A percentile compares a stretch with the other conserved stretches of the same genome.
phyloP scores from a whole-genome alignment of 23 red algal species.

The Gracilaria gracilis region DNA sequence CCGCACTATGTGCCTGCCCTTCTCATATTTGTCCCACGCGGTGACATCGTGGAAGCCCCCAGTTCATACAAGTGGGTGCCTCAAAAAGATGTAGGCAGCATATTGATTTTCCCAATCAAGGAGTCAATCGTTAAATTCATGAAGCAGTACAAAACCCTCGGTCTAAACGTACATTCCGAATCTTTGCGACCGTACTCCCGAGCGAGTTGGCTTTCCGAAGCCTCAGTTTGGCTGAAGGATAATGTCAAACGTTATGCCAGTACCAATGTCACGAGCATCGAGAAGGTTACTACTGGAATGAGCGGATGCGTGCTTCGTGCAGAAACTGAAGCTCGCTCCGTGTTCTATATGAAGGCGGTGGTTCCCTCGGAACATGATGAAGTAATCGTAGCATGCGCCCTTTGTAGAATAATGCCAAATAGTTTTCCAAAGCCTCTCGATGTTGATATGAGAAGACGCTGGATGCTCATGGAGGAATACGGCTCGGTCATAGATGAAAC shows the following conservation, averaged over 20 bases:
- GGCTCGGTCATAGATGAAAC: not conserved
- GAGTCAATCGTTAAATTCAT: not conserved
- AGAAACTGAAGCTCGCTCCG: slow-evolving; percentile 2
- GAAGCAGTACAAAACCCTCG: not conserved
- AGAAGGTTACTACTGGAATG: slow-evolving; percentile 17
- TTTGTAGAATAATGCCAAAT: slow-evolving; percentile 20
- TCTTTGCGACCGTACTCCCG: slow-evolving; percentile 1
- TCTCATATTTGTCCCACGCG: slow-evolving; percentile 1
- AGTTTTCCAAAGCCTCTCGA: slow-evolving; percentile 4
- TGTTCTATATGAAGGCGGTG: slow-evolving; percentile 7
- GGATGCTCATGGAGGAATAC: slow-evolving; percentile 36
- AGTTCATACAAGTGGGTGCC: slow-evolving; percentile 1
- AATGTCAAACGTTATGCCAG: not conserved
- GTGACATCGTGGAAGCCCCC: not conserved
- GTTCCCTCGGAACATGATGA: not conserved
- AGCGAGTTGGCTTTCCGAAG: not conserved
- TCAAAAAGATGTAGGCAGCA: not conserved
- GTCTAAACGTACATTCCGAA: not conserved
- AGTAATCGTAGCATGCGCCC: not conserved
- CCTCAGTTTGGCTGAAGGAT: slow-evolving; percentile 7
- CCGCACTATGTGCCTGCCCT: not conserved
- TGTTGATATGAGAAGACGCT: slow-evolving; percentile 3
- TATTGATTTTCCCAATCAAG: slow-evolving; percentile 6
- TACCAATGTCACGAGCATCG: not conserved
- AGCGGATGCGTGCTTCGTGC: slow-evolving; percentile 5